Evolutionary conservation across 768 basidiomycete species (phyloP).

Genomic region (Amanita inopinata): DNA sequence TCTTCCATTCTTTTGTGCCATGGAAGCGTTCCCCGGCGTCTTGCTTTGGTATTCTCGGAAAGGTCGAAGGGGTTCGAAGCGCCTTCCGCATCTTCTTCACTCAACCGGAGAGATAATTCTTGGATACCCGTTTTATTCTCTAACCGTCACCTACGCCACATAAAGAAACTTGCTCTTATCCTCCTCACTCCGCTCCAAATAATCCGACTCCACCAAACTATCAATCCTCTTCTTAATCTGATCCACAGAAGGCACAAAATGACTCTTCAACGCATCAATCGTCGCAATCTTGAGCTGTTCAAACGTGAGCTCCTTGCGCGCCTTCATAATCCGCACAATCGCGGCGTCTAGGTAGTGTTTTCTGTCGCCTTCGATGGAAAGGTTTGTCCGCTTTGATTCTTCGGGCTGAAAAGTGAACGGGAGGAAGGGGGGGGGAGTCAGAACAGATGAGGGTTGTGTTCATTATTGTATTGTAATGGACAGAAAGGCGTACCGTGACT

Average conservation of each 20-base stretch:
- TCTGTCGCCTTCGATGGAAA: constrained; percentile 79
- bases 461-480: not conserved
- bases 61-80: no score
- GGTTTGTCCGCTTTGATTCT: constrained; percentile 76
- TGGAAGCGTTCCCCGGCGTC: no score
- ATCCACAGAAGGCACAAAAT: constrained; percentile 79
- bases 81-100: no score
- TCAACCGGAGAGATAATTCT: no score
- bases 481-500: constrained; percentile 51
- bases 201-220: constrained; percentile 77
- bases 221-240: constrained; percentile 83
- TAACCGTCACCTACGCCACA: constrained; percentile 35
- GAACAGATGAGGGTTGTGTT: not conserved
- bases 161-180: constrained; percentile 71
- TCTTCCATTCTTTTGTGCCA: no score
- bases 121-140: not conserved
- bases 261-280: constrained; percentile 77
- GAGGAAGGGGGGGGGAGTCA: not conserved
- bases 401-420: constrained; percentile 46
- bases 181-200: constrained; percentile 66
- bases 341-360: constrained; percentile 84
- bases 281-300: constrained; percentile 75
- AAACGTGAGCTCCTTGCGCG: constrained; percentile 73
- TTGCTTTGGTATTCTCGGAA: no score
- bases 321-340: constrained; percentile 96